These are phyloP conservation scores for Volvox carteri DNA, from an alignment of 163 green algal species.

Conservation along the genomic window DNA sequence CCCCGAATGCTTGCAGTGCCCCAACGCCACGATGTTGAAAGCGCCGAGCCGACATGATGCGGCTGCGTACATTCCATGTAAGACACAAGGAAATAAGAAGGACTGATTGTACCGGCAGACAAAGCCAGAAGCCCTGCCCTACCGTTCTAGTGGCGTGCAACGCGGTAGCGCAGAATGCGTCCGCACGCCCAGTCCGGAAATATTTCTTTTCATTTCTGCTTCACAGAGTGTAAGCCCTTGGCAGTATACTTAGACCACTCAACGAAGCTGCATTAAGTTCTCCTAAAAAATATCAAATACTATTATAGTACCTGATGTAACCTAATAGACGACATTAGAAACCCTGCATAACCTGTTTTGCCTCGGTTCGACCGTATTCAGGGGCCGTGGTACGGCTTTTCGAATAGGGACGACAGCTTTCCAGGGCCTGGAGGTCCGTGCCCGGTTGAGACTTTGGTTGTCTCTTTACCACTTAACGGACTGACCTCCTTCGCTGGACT, in stretches of 20 bases:
- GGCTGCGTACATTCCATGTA: background rate
- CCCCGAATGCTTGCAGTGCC: background rate
- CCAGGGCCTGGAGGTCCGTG: background rate
- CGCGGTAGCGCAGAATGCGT: background rate
- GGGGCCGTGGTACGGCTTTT: no score
- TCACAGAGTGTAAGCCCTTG: background rate
- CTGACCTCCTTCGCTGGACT: no score
- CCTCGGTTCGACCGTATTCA: no score
- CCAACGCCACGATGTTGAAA: background rate
- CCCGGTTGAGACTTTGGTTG: background rate
- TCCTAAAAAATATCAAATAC: no score
- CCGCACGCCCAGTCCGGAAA: background rate
- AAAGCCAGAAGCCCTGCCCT: background rate
- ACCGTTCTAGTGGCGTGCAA: background rate
- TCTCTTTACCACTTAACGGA: no score
- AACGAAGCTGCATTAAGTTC: background rate
- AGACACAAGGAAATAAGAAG: no score
- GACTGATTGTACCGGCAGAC: no score
- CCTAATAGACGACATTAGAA: background rate
- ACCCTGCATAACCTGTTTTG: background rate
- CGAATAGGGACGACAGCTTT: background rate
- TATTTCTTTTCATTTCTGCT: background rate
- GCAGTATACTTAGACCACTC: background rate
- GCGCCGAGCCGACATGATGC: background rate
- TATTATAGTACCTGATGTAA: no score